A percentile compares a stretch with the other conserved stretches of the same genome.
Conservation (phyloP, 177 flowering plant species). For the Telopea speciosissima region DNA sequence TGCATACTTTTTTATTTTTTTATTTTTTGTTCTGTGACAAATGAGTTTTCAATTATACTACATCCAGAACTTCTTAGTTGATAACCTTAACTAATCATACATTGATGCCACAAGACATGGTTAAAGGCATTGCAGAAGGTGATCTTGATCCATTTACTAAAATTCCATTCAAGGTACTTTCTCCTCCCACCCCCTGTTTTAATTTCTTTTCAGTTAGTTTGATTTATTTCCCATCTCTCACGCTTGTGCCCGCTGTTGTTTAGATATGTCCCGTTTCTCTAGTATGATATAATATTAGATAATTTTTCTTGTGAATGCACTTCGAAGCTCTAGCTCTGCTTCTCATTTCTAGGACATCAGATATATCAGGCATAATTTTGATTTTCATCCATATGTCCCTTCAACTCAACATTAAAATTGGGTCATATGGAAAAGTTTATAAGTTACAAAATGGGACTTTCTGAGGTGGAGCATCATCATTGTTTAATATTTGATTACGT, state of each 20-base stretch:
- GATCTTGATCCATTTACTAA: slow-evolving; percentile 84
- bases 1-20: not conserved
- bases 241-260: not conserved
- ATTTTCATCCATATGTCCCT: not conserved
- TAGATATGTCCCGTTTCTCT: too few species aligned
- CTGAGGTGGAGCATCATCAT: not conserved
- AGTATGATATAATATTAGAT: too few species aligned
- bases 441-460: not conserved
- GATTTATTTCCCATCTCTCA: not conserved
- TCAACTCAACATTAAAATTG: not conserved
- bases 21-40: not conserved
- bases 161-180: slow-evolving; percentile 67
- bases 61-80: not conserved
- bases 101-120: slow-evolving; percentile 55
- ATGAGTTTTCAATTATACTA: not conserved
- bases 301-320: not conserved
- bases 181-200: not conserved
- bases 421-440: not conserved
- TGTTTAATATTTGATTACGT: not conserved
- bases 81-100: slow-evolving; percentile 54
- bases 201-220: not conserved
- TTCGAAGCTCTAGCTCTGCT: not conserved
- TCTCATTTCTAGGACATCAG: not conserved
- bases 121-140: slow-evolving; percentile 79
- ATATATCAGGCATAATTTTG: not conserved